Percentiles rank a stretch among this genome's conserved stretches.
Evolutionary conservation across 257 asterid genomes (phyloP).

Genomic region (Paulownia fortunei): DNA sequence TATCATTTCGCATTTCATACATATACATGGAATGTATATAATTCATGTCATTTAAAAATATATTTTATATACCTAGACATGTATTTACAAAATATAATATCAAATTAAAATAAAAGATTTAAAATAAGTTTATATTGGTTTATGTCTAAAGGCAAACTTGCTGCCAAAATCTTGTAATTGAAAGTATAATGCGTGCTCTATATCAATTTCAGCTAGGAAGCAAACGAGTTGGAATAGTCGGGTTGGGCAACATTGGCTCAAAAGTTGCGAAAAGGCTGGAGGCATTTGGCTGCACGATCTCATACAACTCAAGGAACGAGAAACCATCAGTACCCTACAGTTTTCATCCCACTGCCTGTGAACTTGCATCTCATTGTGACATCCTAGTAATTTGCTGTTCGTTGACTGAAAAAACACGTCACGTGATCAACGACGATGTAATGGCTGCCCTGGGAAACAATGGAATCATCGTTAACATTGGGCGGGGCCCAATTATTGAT

Average conservation of each 20-base stretch:
- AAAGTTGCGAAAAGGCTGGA: slow-evolving; percentile 39
- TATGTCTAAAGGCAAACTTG: too few relatives aligned
- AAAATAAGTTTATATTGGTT: too few relatives aligned
- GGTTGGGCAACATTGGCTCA: slow-evolving; percentile 41
- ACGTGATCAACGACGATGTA: slow-evolving; percentile 43
- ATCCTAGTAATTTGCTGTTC: slow-evolving; percentile 40
- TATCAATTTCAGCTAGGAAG: slow-evolving; percentile 28
- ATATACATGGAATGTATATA: too few relatives aligned
- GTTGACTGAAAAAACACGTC: slow-evolving; percentile 32
- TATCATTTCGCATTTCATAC: too few relatives aligned
- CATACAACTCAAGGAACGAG: slow-evolving; percentile 47
- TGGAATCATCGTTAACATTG: slow-evolving; percentile 42
- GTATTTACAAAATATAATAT: too few relatives aligned
- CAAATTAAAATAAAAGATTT: too few relatives aligned
- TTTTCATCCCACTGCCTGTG: slow-evolving; percentile 22
- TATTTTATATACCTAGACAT: too few relatives aligned
- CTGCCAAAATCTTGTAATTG: too few relatives aligned
- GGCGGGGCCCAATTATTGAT: slow-evolving; percentile 39
- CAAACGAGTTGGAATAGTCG: slow-evolving; percentile 40
- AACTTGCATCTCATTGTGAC: slow-evolving; percentile 38
- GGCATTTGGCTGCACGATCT: slow-evolving; percentile 50
- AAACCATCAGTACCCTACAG: slow-evolving; percentile 27
- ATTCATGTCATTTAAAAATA: too few relatives aligned
- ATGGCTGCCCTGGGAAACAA: slow-evolving; percentile 42
- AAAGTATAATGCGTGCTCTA: not conserved